A percentile compares a stretch with the other conserved stretches of the same genome.
Evolutionary conservation across 495 filamentous ascomycete species (phyloP).

Genomic region (Zalerion maritima): DNA sequence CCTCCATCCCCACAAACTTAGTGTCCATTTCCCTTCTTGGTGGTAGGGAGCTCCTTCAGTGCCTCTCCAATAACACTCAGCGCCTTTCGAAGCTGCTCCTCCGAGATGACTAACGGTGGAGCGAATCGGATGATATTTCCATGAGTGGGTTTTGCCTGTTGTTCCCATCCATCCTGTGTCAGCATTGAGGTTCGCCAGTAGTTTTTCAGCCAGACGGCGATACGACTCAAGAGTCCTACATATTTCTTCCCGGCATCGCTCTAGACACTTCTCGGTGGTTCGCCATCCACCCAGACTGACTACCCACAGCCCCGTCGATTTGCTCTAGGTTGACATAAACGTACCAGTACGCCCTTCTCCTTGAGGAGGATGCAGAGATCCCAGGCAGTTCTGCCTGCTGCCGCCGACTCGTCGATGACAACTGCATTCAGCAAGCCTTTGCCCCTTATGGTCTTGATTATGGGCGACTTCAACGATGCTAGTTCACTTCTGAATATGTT

Average conservation of each 20-base stretch:
- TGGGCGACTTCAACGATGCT: conserved; percentile 49
- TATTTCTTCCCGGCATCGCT: conserved; percentile 1
- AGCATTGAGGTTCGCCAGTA: conserved; percentile 17
- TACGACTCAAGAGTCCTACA: conserved; percentile 11
- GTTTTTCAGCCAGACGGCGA: conserved; percentile 3
- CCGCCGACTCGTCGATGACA: conserved; percentile 83
- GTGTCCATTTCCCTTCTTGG: conserved; percentile 14
- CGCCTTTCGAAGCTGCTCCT: conserved; percentile 68
- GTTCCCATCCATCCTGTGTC: conserved; percentile 6
- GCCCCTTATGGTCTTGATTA: conserved; percentile 74
- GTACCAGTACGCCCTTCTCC: conserved; percentile 83
- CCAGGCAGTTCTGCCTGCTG: conserved; percentile 83
- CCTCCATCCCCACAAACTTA: too few relatives aligned
- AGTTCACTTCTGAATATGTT: conserved; percentile 73
- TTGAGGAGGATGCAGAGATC: conserved; percentile 93
- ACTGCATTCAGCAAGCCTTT: conserved; percentile 95
- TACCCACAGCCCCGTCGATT: too few relatives aligned
- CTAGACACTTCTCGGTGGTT: conserved; percentile 30
- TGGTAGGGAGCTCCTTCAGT: conserved; percentile 43
- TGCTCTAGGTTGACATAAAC: conserved; percentile 9
- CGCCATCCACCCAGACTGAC: too few relatives aligned
- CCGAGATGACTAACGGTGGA: conserved; percentile 72
- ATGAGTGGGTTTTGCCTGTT: conserved; percentile 92
- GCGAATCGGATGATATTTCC: conserved; percentile 95
- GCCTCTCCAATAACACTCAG: conserved; percentile 63